These are phyloP conservation scores for Cochlearia excelsa DNA, from an alignment of 345 rosid species.

Conservation along the genomic window DNA sequence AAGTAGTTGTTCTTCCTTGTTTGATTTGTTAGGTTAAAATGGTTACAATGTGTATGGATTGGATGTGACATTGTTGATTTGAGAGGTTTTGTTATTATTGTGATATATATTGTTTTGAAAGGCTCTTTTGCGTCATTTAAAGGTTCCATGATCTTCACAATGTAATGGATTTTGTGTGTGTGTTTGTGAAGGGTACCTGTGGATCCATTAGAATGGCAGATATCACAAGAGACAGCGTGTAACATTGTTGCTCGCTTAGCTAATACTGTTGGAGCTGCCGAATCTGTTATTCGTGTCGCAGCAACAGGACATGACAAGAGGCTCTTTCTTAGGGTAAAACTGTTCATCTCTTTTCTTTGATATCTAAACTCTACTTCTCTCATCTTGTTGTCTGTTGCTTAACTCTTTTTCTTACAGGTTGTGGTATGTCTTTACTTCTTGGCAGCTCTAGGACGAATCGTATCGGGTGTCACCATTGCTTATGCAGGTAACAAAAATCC, in stretches of 20 bases:
- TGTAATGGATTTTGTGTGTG: no score
- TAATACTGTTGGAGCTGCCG: conserved; percentile 88
- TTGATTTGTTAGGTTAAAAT: no score
- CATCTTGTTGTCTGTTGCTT: not conserved
- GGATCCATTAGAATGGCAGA: conserved; percentile 98
- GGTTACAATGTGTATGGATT: no score
- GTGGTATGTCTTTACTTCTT: conserved; percentile 65
- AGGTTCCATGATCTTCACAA: not conserved
- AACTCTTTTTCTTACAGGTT: conserved; percentile 51
- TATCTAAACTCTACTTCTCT: not conserved
- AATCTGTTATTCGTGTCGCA: conserved; percentile 91
- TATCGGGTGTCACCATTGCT: conserved; percentile 81
- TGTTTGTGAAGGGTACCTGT: conserved; percentile 64
- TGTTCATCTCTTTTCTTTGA: not conserved
- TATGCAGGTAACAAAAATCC: conserved; percentile 60
- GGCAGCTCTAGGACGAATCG: conserved; percentile 48
- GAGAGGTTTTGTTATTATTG: no score
- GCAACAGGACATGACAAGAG: conserved; percentile 94
- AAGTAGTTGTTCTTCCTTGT: no score
- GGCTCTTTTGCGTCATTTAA: no score
- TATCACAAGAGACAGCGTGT: conserved; percentile 83
- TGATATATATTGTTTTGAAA: no score
- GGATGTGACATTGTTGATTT: no score
- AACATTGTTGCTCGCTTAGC: conserved; percentile 73
- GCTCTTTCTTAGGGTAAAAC: conserved; percentile 63